Base-by-base conservation (phyloP, 139 green algal species). In the Tetradesmus lagerheimii region DNA sequence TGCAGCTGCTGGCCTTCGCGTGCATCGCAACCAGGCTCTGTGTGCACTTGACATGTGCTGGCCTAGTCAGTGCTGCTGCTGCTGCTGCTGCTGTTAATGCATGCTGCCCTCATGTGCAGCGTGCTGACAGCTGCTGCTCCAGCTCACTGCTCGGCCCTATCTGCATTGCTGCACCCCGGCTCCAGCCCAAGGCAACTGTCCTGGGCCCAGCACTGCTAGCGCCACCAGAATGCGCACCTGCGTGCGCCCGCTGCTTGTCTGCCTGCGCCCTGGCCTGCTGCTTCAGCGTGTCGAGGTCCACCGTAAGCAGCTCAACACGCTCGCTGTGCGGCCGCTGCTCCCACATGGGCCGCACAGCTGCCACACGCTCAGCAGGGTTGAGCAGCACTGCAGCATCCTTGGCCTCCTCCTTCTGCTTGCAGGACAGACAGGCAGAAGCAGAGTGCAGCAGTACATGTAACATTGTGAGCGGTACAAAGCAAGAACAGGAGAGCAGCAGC, bases 321-420 rank as follows among this genome's bases (percentile, higher is more conserved):
- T 97, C 85, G 45, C 95, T 93, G 31, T 94, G 93, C 0, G 77
- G 20, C 25, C 96, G 76, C 16, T 90, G 93, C 92, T 98, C 95
- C 96, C 96, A 98, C 31, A 96, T 91, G 0, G 96, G 95, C 45
- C 93, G 89, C 11, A 97, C 95, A 12, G 93, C 86, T 11, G 86
- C 83, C 31, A 98, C 95, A 0, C 96, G 93, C 31, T 98, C 95
- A 74, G 96, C 92, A 11, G 96, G 95, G n/a, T 80, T 50, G 1
- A 92, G 80, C 57, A 91, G 86, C 29, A 80, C 45, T 9, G 47
- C 80, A 35, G 79, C 84, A 45, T 82, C 76, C 20, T 37, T 74
- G 23, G 34, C 38, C 35, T 86, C 89, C 50, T 83, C 37, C 62
- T 76, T 64, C 75, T 80, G 83, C 50, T 31, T 50, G 35, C n/a